These are phyloP conservation scores for Lasiodiplodia gonubiensis DNA, from an alignment of 2,329 filamentous ascomycete genomes.

Conservation along the genomic window DNA sequence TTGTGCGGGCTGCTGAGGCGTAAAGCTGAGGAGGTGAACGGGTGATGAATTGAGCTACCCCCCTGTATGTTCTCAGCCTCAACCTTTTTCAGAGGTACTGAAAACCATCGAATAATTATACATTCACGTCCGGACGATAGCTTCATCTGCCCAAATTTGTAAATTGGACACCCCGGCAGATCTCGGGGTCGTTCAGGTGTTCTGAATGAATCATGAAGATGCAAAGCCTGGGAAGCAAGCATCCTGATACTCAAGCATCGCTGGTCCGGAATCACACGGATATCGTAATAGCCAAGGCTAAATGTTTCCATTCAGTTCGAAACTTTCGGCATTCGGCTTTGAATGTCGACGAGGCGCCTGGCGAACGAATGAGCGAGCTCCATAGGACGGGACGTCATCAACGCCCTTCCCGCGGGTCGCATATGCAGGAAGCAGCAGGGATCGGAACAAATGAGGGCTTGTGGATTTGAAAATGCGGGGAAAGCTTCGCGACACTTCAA, in stretches of 20 bases:
- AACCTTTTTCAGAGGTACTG: too few relatives aligned
- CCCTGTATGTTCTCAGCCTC: too few relatives aligned
- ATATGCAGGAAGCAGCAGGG: neutral
- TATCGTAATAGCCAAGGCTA: neutral
- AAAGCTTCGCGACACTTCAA: neutral
- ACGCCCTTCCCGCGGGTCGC: neutral
- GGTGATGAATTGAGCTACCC: too few relatives aligned
- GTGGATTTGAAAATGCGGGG: constrained; percentile 23
- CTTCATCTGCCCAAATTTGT: too few relatives aligned
- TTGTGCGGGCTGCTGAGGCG: too few relatives aligned
- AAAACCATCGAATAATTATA: too few relatives aligned
- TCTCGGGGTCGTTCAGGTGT: neutral
- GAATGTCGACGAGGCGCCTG: neutral
- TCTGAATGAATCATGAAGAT: neutral
- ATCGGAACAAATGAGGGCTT: neutral
- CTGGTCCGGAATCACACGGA: neutral
- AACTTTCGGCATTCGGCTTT: neutral
- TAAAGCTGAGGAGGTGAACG: too few relatives aligned
- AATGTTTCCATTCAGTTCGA: too few relatives aligned
- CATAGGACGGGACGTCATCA: neutral
- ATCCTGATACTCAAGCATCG: neutral
- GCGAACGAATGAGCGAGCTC: neutral
- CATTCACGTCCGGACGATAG: too few relatives aligned
- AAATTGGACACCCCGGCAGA: too few relatives aligned
- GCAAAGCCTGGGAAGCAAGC: neutral